A percentile compares a stretch with the other conserved stretches of the same genome.
phyloP scores from a whole-genome alignment of 768 basidiomycete species.

The Stropharia rugosoannulata region DNA sequence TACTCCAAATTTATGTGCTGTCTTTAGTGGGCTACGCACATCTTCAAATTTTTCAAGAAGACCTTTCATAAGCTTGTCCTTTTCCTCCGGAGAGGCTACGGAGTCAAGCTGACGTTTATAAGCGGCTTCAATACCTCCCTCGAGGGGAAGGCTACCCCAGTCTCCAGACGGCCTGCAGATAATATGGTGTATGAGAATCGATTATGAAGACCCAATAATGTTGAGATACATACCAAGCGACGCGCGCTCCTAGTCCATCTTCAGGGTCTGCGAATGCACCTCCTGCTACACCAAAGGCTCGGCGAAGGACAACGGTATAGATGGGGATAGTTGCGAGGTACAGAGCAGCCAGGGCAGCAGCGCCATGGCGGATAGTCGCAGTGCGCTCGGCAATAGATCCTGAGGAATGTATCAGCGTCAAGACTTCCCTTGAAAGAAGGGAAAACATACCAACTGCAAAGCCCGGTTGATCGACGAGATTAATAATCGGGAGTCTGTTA shows the following conservation, averaged over 20 bases:
- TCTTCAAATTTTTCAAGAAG: conserved; percentile 34
- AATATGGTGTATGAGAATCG: neutral
- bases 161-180: conserved; percentile 37
- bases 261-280: conserved; percentile 36
- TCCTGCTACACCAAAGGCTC: conserved; percentile 40
- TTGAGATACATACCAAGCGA: conserved; percentile 32
- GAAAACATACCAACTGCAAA: conserved; percentile 32
- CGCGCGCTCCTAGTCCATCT: conserved; percentile 30
- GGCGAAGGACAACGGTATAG: conserved; percentile 36
- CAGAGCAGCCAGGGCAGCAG: conserved; percentile 33
- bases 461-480: conserved; percentile 40
- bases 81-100: conserved; percentile 25
- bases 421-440: neutral
- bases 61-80: conserved; percentile 33
- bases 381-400: conserved; percentile 34
- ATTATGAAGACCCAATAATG: neutral
- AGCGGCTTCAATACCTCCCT: conserved; percentile 41
- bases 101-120: conserved; percentile 38
- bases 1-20: conserved; percentile 37
- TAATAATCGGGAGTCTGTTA: conserved; percentile 33
- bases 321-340: conserved; percentile 37
- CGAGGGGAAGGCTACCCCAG: conserved; percentile 40
- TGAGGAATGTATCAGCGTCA: conserved; percentile 5
- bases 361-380: conserved; percentile 40
- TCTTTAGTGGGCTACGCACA: conserved; percentile 35